Evolutionary conservation across 2,329 filamentous ascomycete species (phyloP), one percentile per base, ranked within the genome.

Genomic region (Fusarium chlamydosporum): DNA sequence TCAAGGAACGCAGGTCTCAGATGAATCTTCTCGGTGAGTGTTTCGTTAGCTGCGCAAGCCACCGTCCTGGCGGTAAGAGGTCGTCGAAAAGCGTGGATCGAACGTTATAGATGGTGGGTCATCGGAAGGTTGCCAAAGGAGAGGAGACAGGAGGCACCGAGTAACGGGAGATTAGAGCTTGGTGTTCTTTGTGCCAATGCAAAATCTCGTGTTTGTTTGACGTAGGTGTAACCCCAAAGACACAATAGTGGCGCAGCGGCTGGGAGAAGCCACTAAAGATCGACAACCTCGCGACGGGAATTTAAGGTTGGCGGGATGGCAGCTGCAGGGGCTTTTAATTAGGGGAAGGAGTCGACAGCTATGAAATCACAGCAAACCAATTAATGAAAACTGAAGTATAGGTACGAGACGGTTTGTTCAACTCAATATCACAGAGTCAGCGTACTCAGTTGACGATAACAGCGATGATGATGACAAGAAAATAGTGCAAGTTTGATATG

Each of bases 141-240:
- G 29, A 55, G 12, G n/a, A 43, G 23, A 37, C 31, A 43, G 43
- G 31, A 58, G 48, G 43, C 38, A 42, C n/a, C 26, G 46, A 43
- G 63, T 26, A 53, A 40, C 48, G 40, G 37, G 50, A 51, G 46
- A 71, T 65, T 50, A 48, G 47, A 46, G 43, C 67, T 71, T 65
- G 55, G 63, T 61, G 43, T 57, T 71, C 59, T 54, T 65, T 59
- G 63, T 71, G 63, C 64, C 52, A 71, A 68, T 71, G 47, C 52
- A 65, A 54, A 70, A 70, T 71, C 55, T 71, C 67, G 67, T 70
- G 64, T 69, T 65, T 56, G 42, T 42, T 70, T 70, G 63, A 65
- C 58, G 67, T 65, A 61, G 52, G 67, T 70, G 67, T 60, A 56
- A 70, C 61, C 66, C 47, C 54, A 52, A 51, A 61, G 59, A 65